A percentile compares a stretch with the other conserved stretches of the same genome.
Evolutionary conservation across 352 stramenopile genomes (phyloP).

Genomic region (Vaucheria bursata): DNA sequence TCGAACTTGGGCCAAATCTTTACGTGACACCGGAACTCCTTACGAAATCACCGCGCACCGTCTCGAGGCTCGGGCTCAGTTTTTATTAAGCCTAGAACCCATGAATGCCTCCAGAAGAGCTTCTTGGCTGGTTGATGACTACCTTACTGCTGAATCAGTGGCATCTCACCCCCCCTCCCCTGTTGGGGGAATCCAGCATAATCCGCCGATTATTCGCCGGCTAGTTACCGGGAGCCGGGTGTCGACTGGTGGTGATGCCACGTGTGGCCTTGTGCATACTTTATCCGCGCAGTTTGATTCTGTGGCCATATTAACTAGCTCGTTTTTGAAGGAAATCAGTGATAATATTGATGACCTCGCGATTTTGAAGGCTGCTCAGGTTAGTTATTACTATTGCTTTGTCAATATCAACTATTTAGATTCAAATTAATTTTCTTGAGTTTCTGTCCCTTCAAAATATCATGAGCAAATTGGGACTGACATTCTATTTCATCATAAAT

Average conservation of each 20-base stretch:
- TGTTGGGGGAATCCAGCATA: neutral
- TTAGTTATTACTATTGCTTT: too few relatives aligned
- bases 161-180: neutral
- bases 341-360: conserved; percentile 11
- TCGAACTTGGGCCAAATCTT: conserved; percentile 29
- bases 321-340: conserved; percentile 19
- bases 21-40: conserved; percentile 23
- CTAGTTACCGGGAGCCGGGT: conserved; percentile 3
- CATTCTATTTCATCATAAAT: too few relatives aligned
- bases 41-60: conserved; percentile 27
- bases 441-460: too few relatives aligned
- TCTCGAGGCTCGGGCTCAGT: conserved; percentile 10
- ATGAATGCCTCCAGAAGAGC: conserved; percentile 10
- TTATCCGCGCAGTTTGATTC: conserved; percentile 10
- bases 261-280: conserved; percentile 17
- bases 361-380: conserved; percentile 13
- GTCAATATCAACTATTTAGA: too few relatives aligned
- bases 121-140: conserved; percentile 35
- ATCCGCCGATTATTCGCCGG: conserved; percentile 5
- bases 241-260: conserved; percentile 1
- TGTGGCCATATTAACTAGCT: conserved; percentile 8
- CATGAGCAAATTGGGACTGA: too few relatives aligned
- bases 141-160: conserved; percentile 20
- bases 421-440: too few relatives aligned
- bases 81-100: conserved; percentile 27